Base-by-base conservation (phyloP, 257 asterid species). In the Asclepias syriaca region DNA sequence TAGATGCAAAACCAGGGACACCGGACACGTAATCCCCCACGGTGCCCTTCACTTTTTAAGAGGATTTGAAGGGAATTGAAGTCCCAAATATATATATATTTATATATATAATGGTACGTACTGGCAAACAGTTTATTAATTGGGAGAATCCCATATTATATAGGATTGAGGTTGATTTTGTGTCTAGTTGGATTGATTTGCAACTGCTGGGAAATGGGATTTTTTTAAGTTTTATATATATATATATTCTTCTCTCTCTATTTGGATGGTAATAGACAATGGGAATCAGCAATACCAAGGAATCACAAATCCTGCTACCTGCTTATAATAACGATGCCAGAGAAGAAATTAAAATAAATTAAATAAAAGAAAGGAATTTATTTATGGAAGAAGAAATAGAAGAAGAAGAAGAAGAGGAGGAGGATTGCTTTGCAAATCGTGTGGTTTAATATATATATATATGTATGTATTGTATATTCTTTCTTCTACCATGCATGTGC, bases 401-500 rank as follows among this genome's bases (percentile, higher is more conserved):
- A 59, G 61, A 45, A 24, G 27, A 45, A 24, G 27, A 24, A 8
- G 11, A 21, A 11, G 39, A 34, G 39, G 34, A 61, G 46, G 61
- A 57, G 78, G 69, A 71, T 75, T 71, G 77, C 69, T 71, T 71
- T 55, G 71, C 69, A 71, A 63, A 63, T 77, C 70, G 61, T 75
- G 72, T 74, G 73, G 37, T 34, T 74, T 72, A 74, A 71, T 77
- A 50, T 50, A 34, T 34, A 34, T 34, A 34, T 24, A 24, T 24
- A 24, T 24, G 27, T 24, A 24, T 24, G 27, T 24, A 24, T 24
- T 24, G 54, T 60, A 55, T 16, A 49, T 63, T 34, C 32, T 68
- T 21, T 65, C 48, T 39, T 50, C 72, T 73, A 74, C 75, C 84
- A 80, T 85, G 89, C 84, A 82, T 85, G 89, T 83, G 87, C 80